Conservation (phyloP, 345 rosid species). For the Citrus medica region DNA sequence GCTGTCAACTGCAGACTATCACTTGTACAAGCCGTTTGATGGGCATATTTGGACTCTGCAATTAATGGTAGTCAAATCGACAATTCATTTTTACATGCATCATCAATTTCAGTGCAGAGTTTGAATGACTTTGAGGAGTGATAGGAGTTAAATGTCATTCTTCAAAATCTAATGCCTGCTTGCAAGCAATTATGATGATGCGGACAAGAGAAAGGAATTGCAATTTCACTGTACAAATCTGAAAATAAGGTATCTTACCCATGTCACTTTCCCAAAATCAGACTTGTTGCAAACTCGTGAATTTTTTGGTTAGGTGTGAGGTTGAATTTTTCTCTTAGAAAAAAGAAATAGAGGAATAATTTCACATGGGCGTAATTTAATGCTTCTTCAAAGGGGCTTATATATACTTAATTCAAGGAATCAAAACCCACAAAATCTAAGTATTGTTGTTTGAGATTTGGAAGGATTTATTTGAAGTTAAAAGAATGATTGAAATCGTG, state of each 20-base stretch:
- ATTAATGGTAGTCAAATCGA: not conserved
- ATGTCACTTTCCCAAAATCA: not conserved
- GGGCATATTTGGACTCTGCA: not conserved
- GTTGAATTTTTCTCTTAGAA: not conserved
- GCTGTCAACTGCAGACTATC: not conserved
- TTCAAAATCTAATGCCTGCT: not conserved
- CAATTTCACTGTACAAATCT: not conserved
- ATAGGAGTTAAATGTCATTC: too few relatives aligned
- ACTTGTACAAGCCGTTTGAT: not conserved
- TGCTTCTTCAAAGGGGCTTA: not conserved
- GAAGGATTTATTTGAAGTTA: not conserved
- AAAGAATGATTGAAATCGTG: not conserved
- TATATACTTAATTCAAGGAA: not conserved
- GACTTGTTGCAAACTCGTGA: too few relatives aligned
- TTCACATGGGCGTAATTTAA: not conserved
- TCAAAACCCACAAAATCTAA: not conserved
- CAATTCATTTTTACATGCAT: too few relatives aligned
- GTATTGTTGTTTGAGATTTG: not conserved
- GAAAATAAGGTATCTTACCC: not conserved
- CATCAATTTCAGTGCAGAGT: not conserved
- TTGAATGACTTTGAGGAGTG: not conserved
- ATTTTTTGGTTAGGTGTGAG: not conserved
- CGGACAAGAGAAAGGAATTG: not conserved
- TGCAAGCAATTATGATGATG: constrained; percentile 10
- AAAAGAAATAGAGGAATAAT: not conserved